Percentiles rank a stretch among this genome's conserved stretches.
These are phyloP conservation scores for Fusarium anguioides DNA, from an alignment of 2,329 filamentous ascomycete genomes.

Conservation along the genomic window DNA sequence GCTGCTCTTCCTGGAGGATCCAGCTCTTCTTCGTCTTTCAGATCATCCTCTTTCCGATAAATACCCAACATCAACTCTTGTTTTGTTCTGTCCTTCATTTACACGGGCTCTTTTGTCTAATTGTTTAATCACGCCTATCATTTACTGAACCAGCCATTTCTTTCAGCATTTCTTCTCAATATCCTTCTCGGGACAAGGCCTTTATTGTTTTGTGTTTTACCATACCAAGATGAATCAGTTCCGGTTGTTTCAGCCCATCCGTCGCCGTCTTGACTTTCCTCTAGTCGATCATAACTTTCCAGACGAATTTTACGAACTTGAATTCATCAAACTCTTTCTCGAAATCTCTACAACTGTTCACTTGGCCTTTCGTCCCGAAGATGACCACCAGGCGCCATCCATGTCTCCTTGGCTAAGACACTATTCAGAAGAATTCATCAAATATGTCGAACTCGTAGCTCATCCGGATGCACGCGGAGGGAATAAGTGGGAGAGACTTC, in stretches of 20 bases:
- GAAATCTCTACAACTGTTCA: conserved; percentile 41
- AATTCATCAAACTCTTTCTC: conserved; percentile 36
- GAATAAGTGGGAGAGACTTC: conserved; percentile 47
- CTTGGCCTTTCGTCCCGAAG: conserved; percentile 32
- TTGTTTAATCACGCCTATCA: conserved; percentile 1
- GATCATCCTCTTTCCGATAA: conserved; percentile 46
- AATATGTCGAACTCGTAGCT: conserved; percentile 44
- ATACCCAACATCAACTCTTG: conserved; percentile 1
- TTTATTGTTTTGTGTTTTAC: conserved; percentile 4
- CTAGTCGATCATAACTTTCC: conserved; percentile 20
- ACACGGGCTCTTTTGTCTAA: conserved; percentile 8
- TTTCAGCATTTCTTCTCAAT: not conserved
- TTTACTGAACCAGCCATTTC: not conserved
- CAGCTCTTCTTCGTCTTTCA: conserved; percentile 35
- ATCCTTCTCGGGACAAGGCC: not conserved
- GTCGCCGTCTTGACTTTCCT: conserved; percentile 33
- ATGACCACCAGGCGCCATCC: not conserved
- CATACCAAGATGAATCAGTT: conserved; percentile 29
- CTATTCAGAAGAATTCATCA: conserved; percentile 40
- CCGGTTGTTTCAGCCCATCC: conserved; percentile 23
- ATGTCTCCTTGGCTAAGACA: conserved; percentile 42
- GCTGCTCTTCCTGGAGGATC: conserved; percentile 43
- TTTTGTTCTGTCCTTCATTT: conserved; percentile 35
- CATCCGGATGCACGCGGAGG: conserved; percentile 39
- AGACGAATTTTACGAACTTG: conserved; percentile 39